phyloP scores from a whole-genome alignment of 2,329 filamentous ascomycete genomes.

The Cryphonectria carpinicola region DNA sequence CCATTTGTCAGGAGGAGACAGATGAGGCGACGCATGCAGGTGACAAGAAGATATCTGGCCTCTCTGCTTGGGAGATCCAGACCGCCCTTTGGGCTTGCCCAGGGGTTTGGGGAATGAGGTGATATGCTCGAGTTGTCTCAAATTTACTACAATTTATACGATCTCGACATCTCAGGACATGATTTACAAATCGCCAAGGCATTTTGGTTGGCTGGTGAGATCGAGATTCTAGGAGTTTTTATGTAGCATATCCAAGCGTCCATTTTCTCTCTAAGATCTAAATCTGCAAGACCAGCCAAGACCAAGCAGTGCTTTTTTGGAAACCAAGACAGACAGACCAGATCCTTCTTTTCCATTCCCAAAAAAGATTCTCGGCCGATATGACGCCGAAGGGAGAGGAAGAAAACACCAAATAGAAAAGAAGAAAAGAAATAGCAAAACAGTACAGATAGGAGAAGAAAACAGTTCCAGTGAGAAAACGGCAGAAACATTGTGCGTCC shows the following conservation, averaged over 20 bases:
- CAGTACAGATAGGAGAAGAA: background rate
- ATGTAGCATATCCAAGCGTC: conserved; percentile 2
- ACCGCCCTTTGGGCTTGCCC: background rate
- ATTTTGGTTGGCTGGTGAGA: background rate
- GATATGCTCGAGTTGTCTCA: background rate
- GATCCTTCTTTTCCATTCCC: background rate
- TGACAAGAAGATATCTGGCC: background rate
- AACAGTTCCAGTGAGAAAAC: background rate
- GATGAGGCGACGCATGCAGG: background rate
- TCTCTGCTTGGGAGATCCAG: background rate
- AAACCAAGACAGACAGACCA: conserved; percentile 1
- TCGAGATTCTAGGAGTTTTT: background rate
- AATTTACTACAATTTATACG: background rate
- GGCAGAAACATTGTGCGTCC: background rate
- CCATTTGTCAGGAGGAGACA: background rate
- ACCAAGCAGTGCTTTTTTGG: background rate
- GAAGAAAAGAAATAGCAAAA: background rate
- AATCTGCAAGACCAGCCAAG: background rate
- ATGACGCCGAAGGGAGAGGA: background rate
- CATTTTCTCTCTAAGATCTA: conserved; percentile 7
- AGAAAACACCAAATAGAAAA: background rate
- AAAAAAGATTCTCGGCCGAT: background rate
- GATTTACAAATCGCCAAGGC: background rate
- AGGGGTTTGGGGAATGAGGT: background rate
- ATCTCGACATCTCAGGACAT: background rate